Evolutionary conservation across 371 early-diverging fungal species (phyloP).

Genomic region (Coemansia linderi): DNA sequence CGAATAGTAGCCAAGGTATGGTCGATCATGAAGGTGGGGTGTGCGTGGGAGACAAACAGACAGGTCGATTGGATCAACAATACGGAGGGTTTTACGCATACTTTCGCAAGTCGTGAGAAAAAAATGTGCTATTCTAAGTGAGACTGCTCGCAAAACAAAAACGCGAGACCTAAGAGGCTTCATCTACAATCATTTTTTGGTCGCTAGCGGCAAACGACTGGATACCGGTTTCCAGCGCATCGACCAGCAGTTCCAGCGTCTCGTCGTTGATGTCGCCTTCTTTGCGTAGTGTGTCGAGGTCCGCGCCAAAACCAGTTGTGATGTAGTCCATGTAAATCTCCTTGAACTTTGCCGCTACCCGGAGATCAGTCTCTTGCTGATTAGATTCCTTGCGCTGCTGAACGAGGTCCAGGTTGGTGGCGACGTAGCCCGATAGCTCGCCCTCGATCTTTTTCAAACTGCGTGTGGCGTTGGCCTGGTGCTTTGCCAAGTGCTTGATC

Average conservation of each 20-base stretch:
- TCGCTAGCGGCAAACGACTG: constrained; percentile 29
- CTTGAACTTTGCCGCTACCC: constrained; percentile 28
- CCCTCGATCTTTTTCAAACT: constrained; percentile 8
- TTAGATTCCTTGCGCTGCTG: neutral
- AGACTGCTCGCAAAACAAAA: neutral
- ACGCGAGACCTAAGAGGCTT: constrained; percentile 1
- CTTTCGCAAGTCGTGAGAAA: neutral
- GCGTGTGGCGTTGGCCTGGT: constrained; percentile 13
- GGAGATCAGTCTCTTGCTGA: constrained; percentile 12
- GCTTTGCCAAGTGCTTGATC: constrained; percentile 2
- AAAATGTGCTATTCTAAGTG: neutral
- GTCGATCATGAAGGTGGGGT: neutral
- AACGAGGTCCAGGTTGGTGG: constrained; percentile 40
- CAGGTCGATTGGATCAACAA: neutral
- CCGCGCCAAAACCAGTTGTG: constrained; percentile 40
- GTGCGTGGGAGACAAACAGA: neutral
- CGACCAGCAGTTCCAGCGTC: constrained; percentile 42
- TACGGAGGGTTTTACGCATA: neutral
- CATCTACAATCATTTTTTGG: constrained; percentile 37
- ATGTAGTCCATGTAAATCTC: constrained; percentile 50
- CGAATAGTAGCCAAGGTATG: neutral
- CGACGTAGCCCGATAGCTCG: constrained; percentile 22
- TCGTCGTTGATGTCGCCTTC: constrained; percentile 40
- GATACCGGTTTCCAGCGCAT: constrained; percentile 38
- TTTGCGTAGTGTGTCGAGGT: constrained; percentile 43